A percentile compares a stretch with the other conserved stretches of the same genome.
These are phyloP conservation scores for Tulasnella sp. DNA, from an alignment of 768 basidiomycete genomes.

Conservation along the genomic window DNA sequence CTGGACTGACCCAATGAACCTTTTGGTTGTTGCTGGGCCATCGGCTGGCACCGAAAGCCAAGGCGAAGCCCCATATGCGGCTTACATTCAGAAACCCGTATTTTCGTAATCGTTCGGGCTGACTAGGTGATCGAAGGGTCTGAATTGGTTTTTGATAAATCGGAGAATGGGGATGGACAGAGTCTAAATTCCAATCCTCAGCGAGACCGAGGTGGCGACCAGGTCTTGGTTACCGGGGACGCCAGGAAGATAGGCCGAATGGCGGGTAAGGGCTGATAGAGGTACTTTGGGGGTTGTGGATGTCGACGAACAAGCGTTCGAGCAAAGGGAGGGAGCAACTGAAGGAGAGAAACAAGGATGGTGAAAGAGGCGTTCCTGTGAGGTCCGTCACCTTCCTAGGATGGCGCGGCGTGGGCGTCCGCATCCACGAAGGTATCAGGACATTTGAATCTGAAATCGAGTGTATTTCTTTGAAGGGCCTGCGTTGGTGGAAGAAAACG, in stretches of 20 bases:
- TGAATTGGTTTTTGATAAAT: background rate
- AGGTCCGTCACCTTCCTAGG: background rate
- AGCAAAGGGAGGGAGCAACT: background rate
- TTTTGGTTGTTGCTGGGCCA: background rate
- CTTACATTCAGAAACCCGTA: background rate
- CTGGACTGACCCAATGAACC: background rate
- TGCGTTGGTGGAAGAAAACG: conserved; percentile 14
- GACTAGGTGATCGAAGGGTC: background rate
- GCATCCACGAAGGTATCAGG: background rate
- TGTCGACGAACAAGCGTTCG: background rate
- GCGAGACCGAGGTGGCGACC: background rate
- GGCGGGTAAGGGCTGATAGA: background rate
- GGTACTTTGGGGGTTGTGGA: background rate
- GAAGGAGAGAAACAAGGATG: background rate
- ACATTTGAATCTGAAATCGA: background rate
- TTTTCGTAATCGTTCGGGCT: background rate
- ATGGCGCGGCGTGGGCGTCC: background rate
- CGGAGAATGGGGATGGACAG: background rate
- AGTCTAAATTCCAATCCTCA: background rate
- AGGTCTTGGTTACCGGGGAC: background rate
- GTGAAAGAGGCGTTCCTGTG: background rate
- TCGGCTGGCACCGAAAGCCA: background rate
- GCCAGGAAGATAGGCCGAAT: background rate
- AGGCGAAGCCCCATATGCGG: background rate
- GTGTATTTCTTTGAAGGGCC: background rate